Evolutionary conservation across 192 early-diverging fungal species (phyloP), one percentile per base, ranked within the genome.

Genomic region (Coemansia sp.): DNA sequence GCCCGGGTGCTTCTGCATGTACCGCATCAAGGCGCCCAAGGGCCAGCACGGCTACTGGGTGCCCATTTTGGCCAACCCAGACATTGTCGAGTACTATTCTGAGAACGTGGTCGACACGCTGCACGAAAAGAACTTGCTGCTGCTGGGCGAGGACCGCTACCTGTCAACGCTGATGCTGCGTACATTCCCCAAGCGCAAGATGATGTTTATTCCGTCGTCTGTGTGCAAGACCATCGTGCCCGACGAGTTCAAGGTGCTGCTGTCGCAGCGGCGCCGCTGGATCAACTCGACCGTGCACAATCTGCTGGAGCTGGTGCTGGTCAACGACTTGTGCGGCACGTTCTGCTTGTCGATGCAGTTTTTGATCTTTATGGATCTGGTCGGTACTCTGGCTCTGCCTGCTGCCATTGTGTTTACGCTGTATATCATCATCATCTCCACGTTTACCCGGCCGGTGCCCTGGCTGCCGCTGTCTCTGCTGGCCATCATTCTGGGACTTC

Each of bases 201-300:
- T 93, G 87, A 84, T 97, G 66, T 97, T 95, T 84, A 83, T 93
- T 6, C 93, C 94, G 11, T 86, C 87, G 44, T 91, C 94, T 0
- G 87, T 93, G 47, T 96, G 93, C 77, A 90, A 93, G 67, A 93
- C 93, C 11, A 83, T 92, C 31, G 93, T 93, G 26, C 93, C 93
- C 11, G 88, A 89, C 53, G 82, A 85, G 20, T 96, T 96, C 82
- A 81, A 75, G 44, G 86, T 93, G 11, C 63, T 93, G 34, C 69
- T 92, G 36, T 91, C 88, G 38, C 91, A 93, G 69, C 84, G 90
- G 3, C 85, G 91, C n/a, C 83, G 93, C 28, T 95, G 93, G 93
- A 95, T 95, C 77, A 95, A 95, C 76, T 95, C 93, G 12, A 95
- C 93, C 0, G 85, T 95, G 26, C 93, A 95, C 53, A 94, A 94